Percentiles rank a stretch among this genome's conserved stretches.
Evolutionary conservation across 345 rosid genomes (phyloP).

Genomic region (Salix arbutifolia): DNA sequence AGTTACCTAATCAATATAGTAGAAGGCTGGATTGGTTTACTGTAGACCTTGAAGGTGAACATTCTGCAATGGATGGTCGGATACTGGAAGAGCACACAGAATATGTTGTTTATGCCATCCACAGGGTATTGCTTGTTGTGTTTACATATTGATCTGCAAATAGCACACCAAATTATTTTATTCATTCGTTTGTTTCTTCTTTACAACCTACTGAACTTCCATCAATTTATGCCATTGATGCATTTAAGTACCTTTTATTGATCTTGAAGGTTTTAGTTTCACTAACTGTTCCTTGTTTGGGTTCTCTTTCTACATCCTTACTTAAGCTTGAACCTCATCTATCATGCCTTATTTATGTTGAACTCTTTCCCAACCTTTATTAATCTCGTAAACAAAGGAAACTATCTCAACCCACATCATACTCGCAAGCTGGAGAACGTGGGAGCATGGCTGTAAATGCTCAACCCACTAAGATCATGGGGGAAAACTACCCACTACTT

Average conservation of each 20-base stretch:
- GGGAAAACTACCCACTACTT: too few relatives aligned
- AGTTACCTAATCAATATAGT: conserved; percentile 56
- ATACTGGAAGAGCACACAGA: conserved; percentile 95
- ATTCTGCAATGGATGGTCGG: conserved; percentile 98
- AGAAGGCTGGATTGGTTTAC: conserved; percentile 87
- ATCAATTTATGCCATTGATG: not conserved
- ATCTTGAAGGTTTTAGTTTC: too few relatives aligned
- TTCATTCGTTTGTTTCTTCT: not conserved
- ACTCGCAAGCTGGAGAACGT: too few relatives aligned
- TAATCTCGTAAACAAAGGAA: too few relatives aligned
- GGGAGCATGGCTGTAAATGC: too few relatives aligned
- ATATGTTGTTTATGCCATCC: conserved; percentile 96
- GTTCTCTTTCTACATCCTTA: too few relatives aligned
- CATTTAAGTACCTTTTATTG: not conserved
- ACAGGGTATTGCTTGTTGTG: conserved; percentile 56
- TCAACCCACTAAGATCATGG: too few relatives aligned
- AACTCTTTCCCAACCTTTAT: too few relatives aligned
- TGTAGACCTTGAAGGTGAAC: conserved; percentile 99
- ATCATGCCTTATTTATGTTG: too few relatives aligned
- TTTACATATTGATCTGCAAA: conserved; percentile 18
- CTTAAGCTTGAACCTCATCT: too few relatives aligned
- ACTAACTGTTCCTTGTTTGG: too few relatives aligned
- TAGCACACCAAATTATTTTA: not conserved
- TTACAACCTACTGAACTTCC: not conserved
- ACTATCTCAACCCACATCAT: too few relatives aligned